A percentile compares a stretch with the other conserved stretches of the same genome.
Evolutionary conservation across 768 basidiomycete species (phyloP).

Genomic region (Favolaschia claudopus): DNA sequence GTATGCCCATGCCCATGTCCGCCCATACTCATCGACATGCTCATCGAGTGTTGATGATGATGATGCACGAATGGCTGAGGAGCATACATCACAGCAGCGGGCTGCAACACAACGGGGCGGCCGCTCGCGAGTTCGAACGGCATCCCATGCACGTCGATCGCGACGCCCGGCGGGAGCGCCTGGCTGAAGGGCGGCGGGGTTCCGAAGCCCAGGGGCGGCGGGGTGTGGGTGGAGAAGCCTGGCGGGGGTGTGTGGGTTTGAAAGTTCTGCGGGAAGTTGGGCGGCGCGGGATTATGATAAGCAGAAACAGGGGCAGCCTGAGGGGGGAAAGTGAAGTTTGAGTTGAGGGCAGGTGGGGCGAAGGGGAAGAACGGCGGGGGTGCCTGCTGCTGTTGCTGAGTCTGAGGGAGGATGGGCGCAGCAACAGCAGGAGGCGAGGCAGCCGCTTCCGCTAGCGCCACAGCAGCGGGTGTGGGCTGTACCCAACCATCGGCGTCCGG

Average conservation of each 20-base stretch:
- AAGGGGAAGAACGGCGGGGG: constrained; percentile 23
- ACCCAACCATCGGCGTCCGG: constrained; percentile 29
- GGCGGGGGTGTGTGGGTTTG: constrained; percentile 20
- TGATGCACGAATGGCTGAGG: constrained; percentile 65
- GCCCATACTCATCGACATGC: constrained; percentile 41
- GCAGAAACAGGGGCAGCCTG: background rate
- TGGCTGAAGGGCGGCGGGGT: constrained; percentile 70
- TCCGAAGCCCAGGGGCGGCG: constrained; percentile 66
- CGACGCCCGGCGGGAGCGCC: constrained; percentile 77
- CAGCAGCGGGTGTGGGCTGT: constrained; percentile 17
- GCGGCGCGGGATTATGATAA: constrained; percentile 8
- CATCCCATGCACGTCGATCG: constrained; percentile 76
- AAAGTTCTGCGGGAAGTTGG: background rate
- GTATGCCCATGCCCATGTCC: constrained; percentile 2
- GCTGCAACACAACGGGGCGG: constrained; percentile 74
- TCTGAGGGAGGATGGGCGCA: no score
- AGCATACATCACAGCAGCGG: constrained; percentile 64
- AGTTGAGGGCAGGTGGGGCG: no score
- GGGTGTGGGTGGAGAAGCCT: constrained; percentile 49
- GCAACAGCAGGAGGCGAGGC: no score
- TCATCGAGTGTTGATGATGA: constrained; percentile 55
- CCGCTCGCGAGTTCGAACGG: constrained; percentile 87
- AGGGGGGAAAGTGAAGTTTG: constrained; percentile 6
- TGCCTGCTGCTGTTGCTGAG: no score
- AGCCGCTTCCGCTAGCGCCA: constrained; percentile 11